These are phyloP conservation scores for Stemphylium beticola DNA, from an alignment of 2,329 filamentous ascomycete species.

Conservation along the genomic window DNA sequence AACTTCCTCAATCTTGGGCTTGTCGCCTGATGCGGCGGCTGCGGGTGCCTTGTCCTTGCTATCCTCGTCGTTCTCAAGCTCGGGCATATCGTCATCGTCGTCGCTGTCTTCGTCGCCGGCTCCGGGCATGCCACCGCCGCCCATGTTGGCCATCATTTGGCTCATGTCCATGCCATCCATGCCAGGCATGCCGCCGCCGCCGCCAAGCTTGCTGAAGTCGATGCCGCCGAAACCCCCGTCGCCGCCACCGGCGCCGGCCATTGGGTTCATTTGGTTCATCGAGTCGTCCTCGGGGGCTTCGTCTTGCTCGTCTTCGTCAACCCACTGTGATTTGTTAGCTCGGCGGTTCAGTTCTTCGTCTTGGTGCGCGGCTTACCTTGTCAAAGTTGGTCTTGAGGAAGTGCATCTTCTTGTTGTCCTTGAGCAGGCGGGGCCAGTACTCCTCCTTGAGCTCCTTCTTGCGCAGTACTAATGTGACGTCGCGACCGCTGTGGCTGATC, in stretches of 20 bases:
- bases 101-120: conserved; percentile 52
- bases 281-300: conserved; percentile 77
- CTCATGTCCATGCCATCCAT: conserved; percentile 40
- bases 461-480: conserved; percentile 86
- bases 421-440: conserved; percentile 94
- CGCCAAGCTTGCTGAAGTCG: conserved; percentile 86
- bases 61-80: conserved; percentile 58
- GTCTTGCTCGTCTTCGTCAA: conserved; percentile 98
- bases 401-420: conserved; percentile 87
- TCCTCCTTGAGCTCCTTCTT: conserved; percentile 97
- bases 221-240: conserved; percentile 83
- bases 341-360: background rate
- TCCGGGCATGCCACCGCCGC: conserved; percentile 36
- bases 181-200: conserved; percentile 55
- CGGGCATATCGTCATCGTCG: conserved; percentile 77
- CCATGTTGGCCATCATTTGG: conserved; percentile 44
- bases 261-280: conserved; percentile 62
- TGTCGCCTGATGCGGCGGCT: conserved; percentile 39
- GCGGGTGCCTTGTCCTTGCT: conserved; percentile 29
- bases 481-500: conserved; percentile 85
- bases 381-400: conserved; percentile 99
- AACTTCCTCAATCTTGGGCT: conserved; percentile 58
- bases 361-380: conserved; percentile 66
- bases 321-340: conserved; percentile 67
- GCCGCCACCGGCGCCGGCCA: conserved; percentile 51